Evolutionary conservation across 345 rosid genomes (phyloP), one percentile per base, ranked within the genome.

Genomic region (Pelargonium nanum): DNA sequence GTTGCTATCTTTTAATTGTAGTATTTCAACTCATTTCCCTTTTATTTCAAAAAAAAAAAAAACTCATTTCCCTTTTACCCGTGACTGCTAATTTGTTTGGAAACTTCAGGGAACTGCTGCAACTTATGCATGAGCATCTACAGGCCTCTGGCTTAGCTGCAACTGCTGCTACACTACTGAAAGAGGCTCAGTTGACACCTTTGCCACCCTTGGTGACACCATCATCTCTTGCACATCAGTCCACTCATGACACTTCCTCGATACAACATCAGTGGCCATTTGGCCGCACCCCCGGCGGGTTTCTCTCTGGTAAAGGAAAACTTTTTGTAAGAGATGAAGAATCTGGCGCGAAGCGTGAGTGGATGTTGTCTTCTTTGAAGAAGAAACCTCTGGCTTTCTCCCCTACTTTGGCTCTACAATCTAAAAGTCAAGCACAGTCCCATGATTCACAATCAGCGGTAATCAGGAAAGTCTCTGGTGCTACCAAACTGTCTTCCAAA

Each of bases 121-220:
- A 78, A 23, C 97, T 93, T 65, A 85, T 93, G 26, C 97, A 87
- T 57, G 99, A 93, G 75, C 99, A 93, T 73, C 96, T 93, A 53
- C 97, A 84, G 77, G 94, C 94, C 54, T 81, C 85, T 70, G 99
- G 99, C 63, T 81, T 93, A 80, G 70, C 69, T 67, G 68, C 75
- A 62, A 78, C 88, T 65, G 94, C 99, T 25, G 73, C 80, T 57
- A 30, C 68, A 55, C 80, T 93, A 68, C 78, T 85, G 74, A 87
- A 85, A 74, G 99, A 93, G 81, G 94, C 96, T 61, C 94, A 93
- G 61, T 75, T 93, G 79, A 79, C 81, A 63, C 94, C 99, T 72
- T 77, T 93, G 63, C 80, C 96, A 51, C 75, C 81, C 4, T 63
- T 78, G 78, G 90, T 82, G 15, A 81, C 82, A 55, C 81, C 90